Conservation (phyloP, 371 early-diverging fungal species). For the Vairimorpha apis region DNA sequence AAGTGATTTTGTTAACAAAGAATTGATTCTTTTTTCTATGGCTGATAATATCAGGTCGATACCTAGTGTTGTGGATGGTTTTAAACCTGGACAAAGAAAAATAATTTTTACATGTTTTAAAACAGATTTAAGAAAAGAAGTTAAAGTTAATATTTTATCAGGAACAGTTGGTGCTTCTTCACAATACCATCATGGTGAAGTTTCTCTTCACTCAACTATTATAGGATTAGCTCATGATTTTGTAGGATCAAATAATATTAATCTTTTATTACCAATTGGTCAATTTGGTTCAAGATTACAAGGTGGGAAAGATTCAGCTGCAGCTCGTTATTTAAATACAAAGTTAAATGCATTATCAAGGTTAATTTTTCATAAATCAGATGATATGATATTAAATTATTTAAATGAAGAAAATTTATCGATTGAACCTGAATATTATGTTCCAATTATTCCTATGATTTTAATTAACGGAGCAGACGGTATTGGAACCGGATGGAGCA, state of each 20-base stretch:
- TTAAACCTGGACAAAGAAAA: conserved; percentile 97
- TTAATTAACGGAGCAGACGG: conserved; percentile 93
- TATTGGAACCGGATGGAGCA: conserved; percentile 86
- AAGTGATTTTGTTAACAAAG: conserved; percentile 88
- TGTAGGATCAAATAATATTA: conserved; percentile 89
- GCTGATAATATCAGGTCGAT: conserved; percentile 94
- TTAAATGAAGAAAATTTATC: conserved; percentile 82
- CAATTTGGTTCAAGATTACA: conserved; percentile 88
- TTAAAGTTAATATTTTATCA: conserved; percentile 87
- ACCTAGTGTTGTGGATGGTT: conserved; percentile 90
- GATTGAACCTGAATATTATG: conserved; percentile 92
- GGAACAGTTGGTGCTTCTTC: conserved; percentile 86
- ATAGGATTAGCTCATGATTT: conserved; percentile 91
- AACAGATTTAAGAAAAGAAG: conserved; percentile 72
- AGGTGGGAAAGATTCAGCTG: conserved; percentile 95
- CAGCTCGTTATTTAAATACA: conserved; percentile 92
- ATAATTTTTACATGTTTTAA: conserved; percentile 85
- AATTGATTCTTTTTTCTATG: conserved; percentile 89
- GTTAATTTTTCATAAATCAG: conserved; percentile 73
- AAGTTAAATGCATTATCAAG: conserved; percentile 72
- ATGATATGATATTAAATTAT: conserved; percentile 78
- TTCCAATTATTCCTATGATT: conserved; percentile 92
- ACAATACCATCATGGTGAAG: conserved; percentile 96
- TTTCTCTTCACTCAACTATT: conserved; percentile 77
- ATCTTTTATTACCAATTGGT: conserved; percentile 79